phyloP scores from a whole-genome alignment of 192 early-diverging fungal species.

The Linnemannia schmuckeri region DNA sequence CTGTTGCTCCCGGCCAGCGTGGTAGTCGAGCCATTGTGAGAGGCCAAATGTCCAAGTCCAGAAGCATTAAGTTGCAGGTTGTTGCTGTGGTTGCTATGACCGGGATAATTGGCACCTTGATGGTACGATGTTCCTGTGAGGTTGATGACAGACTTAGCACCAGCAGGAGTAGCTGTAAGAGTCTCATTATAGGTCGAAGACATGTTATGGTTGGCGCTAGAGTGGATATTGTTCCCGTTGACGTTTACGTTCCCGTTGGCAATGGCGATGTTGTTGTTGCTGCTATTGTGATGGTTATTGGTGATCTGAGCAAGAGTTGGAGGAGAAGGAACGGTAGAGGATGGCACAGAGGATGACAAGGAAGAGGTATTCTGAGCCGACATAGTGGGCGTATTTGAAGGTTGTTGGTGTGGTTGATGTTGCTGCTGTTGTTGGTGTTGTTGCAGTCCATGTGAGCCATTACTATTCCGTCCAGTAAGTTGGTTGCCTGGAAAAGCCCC shows the following conservation, averaged over 20 bases:
- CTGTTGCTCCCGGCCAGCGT: constrained; percentile 16
- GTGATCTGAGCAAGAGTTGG: constrained; percentile 34
- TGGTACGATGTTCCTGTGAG: constrained; percentile 19
- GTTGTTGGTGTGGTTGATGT: constrained; percentile 8
- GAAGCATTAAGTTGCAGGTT: constrained; percentile 1
- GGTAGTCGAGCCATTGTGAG: constrained; percentile 14
- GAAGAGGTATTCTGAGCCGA: constrained; percentile 11
- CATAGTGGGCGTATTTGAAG: neutral
- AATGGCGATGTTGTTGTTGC: neutral
- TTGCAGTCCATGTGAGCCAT: constrained; percentile 16
- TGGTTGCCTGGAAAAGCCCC: constrained; percentile 19
- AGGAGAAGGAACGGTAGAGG: constrained; percentile 25
- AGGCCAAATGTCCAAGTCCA: neutral
- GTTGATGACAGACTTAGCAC: constrained; percentile 28
- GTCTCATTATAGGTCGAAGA: neutral
- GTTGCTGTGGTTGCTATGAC: constrained; percentile 3
- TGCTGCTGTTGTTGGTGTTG: constrained; percentile 14
- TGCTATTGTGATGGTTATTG: constrained; percentile 12
- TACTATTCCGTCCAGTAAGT: constrained; percentile 19
- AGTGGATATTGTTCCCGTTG: neutral
- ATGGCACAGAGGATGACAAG: constrained; percentile 25
- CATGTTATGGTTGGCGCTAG: constrained; percentile 10
- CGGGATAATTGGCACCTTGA: neutral
- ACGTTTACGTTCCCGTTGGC: neutral
- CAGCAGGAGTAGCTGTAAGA: neutral